A percentile compares a stretch with the other conserved stretches of the same genome.
These are phyloP conservation scores for Naegleria gruberi DNA, from an alignment of 208 protist species.

Conservation along the genomic window DNA sequence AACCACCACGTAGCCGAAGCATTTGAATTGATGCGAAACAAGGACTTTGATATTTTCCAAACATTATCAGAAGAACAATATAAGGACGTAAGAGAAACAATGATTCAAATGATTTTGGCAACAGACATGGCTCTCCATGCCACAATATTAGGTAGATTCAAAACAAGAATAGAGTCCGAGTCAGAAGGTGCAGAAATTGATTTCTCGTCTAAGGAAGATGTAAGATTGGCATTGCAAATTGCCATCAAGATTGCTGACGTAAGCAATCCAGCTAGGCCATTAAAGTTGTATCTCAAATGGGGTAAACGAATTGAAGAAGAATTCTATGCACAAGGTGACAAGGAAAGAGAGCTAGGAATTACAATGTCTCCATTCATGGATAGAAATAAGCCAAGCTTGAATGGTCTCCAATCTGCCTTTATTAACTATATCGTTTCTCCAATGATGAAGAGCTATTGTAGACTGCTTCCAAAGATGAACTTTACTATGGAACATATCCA, in stretches of 20 bases:
- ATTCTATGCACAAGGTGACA: slow-evolving; percentile 84
- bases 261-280: slow-evolving; percentile 74
- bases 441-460: slow-evolving; percentile 68
- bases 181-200: slow-evolving; percentile 18
- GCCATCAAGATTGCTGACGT: slow-evolving; percentile 87
- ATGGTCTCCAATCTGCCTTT: slow-evolving; percentile 75
- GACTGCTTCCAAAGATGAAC: slow-evolving; percentile 67
- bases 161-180: slow-evolving; percentile 54
- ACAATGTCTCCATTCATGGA: slow-evolving; percentile 85
- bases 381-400: slow-evolving; percentile 56
- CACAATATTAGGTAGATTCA: slow-evolving; percentile 62
- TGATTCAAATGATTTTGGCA: slow-evolving; percentile 82
- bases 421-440: slow-evolving; percentile 81
- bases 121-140: slow-evolving; percentile 83
- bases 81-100: slow-evolving; percentile 65
- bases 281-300: slow-evolving; percentile 76
- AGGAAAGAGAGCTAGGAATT: slow-evolving; percentile 65
- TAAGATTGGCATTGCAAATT: slow-evolving; percentile 69
- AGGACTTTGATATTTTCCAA: slow-evolving; percentile 64
- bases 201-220: slow-evolving; percentile 65
- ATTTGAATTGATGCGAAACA: slow-evolving; percentile 77
- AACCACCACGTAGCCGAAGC: slow-evolving; percentile 77
- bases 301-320: slow-evolving; percentile 74
- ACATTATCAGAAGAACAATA: slow-evolving; percentile 63
- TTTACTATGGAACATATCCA: slow-evolving; percentile 63